Evolutionary conservation across 345 rosid genomes (phyloP), one percentile per base, ranked within the genome.

Genomic region (Capsella bursapastoris): DNA sequence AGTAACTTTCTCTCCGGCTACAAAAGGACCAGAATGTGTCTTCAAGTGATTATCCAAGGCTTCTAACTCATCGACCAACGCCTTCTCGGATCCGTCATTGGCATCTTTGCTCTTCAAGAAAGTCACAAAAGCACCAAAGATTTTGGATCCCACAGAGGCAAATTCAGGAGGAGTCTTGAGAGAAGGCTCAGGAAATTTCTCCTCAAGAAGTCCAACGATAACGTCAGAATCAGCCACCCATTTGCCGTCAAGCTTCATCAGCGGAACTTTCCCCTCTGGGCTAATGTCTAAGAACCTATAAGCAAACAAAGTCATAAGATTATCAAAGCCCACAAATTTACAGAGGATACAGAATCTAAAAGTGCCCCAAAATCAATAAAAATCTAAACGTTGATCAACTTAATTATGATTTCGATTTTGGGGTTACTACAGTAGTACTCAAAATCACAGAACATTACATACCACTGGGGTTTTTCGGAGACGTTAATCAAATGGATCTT

Each of bases 181-280:
- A 52, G 96, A 78, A n/a, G 86, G 91, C 62, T 86, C 90, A 16
- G 96, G 97, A 70, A 70, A 83, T 47, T 90, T 95, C 84, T 95
- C 92, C 73, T 95, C 97, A 11, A 95, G 64, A 49, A 92, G 71
- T 11, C 86, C 88, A 49, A 88, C 92, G 56, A 92, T 85, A 49
- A 89, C 90, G 55, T 92, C 97, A 32, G 99, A 95, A 69, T 92
- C 97, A 71, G 91, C 9, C 16, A 90, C 85, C 97, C 97, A 95
- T 74, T 90, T 86, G 52, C 84, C 92, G 73, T 95, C 96, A 62
- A 90, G 56, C 82, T 92, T 92, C 75, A 75, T 59, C 76, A 86
- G 82, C 11, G 97, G 99, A 57, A 84, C 90, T 81, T 90, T 92
- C 28, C 96, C 94, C 80, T 84, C 97, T 15, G 97, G 92, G 58